Conservation (phyloP, 192 early-diverging fungal genomes). For the Backusella tuberculispora region DNA sequence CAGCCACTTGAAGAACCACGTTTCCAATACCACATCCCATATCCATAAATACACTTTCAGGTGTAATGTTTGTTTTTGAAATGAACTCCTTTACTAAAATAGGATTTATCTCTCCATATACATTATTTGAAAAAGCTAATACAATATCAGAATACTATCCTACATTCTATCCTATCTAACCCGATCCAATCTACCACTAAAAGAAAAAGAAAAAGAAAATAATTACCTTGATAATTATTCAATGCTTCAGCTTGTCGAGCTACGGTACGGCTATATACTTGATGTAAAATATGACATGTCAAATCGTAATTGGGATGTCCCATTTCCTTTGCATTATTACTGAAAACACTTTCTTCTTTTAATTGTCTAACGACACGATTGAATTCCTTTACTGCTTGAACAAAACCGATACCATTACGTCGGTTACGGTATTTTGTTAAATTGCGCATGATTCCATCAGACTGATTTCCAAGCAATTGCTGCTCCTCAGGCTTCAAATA, state of each 20-base stretch:
- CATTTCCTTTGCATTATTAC: conserved; percentile 37
- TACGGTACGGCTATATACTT: conserved; percentile 87
- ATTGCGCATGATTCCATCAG: conserved; percentile 69
- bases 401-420: conserved; percentile 66
- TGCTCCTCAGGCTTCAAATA: conserved; percentile 56
- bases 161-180: background rate
- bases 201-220: background rate
- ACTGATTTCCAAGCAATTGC: conserved; percentile 63
- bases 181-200: background rate
- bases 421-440: conserved; percentile 80
- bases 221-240: conserved; percentile 69
- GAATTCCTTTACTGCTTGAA: conserved; percentile 70
- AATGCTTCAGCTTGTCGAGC: conserved; percentile 73
- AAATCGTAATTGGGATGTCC: conserved; percentile 61
- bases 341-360: conserved; percentile 42
- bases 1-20: conserved; percentile 94
- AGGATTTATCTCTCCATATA: conserved; percentile 94
- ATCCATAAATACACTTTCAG: conserved; percentile 85
- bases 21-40: conserved; percentile 96
- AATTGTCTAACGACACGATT: conserved; percentile 63
- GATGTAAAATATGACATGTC: conserved; percentile 84
- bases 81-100: conserved; percentile 87
- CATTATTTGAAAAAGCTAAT: conserved; percentile 87
- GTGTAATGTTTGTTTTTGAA: conserved; percentile 62
- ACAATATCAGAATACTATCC: background rate